Base-by-base conservation (phyloP, 306 rosid species). In the Lathyrus tuberosus region DNA sequence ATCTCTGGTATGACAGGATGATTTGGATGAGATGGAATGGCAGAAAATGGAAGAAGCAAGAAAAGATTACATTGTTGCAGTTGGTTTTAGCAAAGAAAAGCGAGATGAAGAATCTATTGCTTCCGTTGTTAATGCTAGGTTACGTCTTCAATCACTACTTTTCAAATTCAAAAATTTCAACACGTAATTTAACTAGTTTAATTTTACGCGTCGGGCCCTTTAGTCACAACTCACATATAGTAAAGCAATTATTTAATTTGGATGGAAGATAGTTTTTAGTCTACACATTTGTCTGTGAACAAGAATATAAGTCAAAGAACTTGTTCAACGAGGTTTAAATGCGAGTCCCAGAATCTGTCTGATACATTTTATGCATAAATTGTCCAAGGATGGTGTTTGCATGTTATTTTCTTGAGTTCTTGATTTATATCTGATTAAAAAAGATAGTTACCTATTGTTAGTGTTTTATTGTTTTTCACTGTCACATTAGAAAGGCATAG, bases 101-200 rank as follows among this genome's bases (percentile, higher is more conserved):
- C 91, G 57, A 79, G 96, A 95, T 54, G 99, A 95, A 76, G 88
- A 91, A 84, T 91, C 96, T 20, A 75, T 91, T 63, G 86, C 85
- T 51, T 85, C 96, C 10, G 95, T 93, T 35, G 82, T 88, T 56
- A 67, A 73, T 60, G 92, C 96, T 57, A 85, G 98, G 80, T 78
- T 81, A 74, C 81, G 38, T 74, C 90, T 92, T 70, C 93, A 79
- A 33, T 86, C 96, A 18, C 74, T 83, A 47, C 70, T 82, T 81
- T 73, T 86, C 60, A 78, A 79, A 82, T 75, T 83, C 66, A 59
- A 74, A 78, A 69, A 43, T 70, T 71, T 62, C 60, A 68, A 71
- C 49, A 10, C 75, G 76, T 47, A 63, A 78, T 47, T 52, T 69
- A 12, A 22, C 58, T 43, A 41, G 69, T 70, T 35, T 73, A 33